Conservation (phyloP, 208 protist species). For the Leishmania amazonensis region DNA sequence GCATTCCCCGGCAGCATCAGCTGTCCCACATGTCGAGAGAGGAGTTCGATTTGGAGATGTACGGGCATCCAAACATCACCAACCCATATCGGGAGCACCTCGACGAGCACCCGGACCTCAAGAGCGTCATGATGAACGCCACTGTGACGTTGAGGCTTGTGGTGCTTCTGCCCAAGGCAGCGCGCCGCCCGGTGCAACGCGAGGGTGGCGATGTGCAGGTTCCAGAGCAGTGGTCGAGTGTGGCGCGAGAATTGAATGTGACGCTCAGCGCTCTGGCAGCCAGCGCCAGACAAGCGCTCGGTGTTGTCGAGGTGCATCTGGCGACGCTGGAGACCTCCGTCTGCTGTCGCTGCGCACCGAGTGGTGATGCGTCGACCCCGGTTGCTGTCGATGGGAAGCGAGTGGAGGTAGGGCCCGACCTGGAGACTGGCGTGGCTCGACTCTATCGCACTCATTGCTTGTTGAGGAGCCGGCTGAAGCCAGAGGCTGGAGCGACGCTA, state of each 20-base stretch:
- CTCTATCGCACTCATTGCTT: slow-evolving; percentile 28
- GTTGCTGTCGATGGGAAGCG: background rate
- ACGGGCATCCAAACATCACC: slow-evolving; percentile 90
- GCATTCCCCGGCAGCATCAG: slow-evolving; percentile 78
- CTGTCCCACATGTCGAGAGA: slow-evolving; percentile 74
- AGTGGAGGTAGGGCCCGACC: background rate
- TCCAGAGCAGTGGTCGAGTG: slow-evolving; percentile 13
- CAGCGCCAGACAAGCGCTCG: background rate
- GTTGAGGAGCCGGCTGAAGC: slow-evolving; percentile 12
- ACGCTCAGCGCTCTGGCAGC: slow-evolving; percentile 3
- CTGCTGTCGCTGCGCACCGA: slow-evolving; percentile 12
- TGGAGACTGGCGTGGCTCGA: slow-evolving; percentile 2
- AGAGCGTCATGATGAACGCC: slow-evolving; percentile 81
- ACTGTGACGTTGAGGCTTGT: slow-evolving; percentile 49
- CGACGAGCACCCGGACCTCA: slow-evolving; percentile 69
- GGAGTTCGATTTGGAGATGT: slow-evolving; percentile 72
- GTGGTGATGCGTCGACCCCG: background rate
- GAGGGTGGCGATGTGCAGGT: background rate
- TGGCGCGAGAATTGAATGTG: slow-evolving; percentile 18
- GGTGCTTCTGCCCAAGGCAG: slow-evolving; percentile 68
- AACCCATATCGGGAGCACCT: slow-evolving; percentile 85
- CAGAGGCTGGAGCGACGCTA: background rate
- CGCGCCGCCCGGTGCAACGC: slow-evolving; percentile 30
- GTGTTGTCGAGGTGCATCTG: slow-evolving; percentile 33
- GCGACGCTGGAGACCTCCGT: slow-evolving; percentile 48